Evolutionary conservation across 2,329 filamentous ascomycete genomes (phyloP).

Genomic region (Fusarium poae): DNA sequence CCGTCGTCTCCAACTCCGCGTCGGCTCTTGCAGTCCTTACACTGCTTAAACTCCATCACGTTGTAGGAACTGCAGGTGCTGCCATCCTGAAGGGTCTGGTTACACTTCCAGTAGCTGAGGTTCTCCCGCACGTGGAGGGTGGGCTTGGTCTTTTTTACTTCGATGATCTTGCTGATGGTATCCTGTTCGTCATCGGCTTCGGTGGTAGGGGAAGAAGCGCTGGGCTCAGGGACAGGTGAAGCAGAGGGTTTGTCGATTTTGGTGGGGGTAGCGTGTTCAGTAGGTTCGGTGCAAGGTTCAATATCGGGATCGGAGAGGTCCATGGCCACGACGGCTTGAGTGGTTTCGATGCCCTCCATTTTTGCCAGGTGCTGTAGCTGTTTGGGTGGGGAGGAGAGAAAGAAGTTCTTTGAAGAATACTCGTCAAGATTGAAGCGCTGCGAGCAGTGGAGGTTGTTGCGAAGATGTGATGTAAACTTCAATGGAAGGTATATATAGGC

Average conservation of each 20-base stretch:
- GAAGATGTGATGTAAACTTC: background rate
- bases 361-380: background rate
- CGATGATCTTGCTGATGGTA: conserved; percentile 6
- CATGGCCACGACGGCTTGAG: conserved; percentile 14
- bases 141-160: conserved; percentile 18
- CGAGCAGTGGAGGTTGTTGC: background rate
- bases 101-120: conserved; percentile 34
- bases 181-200: background rate
- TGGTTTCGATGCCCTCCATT: conserved; percentile 24
- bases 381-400: background rate
- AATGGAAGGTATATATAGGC: conserved; percentile 4
- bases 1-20: conserved; percentile 32
- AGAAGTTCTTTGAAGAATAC: background rate
- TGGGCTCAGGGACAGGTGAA: background rate
- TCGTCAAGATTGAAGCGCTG: background rate
- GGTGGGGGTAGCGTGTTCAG: background rate
- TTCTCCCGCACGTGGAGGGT: conserved; percentile 29
- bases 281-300: background rate
- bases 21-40: conserved; percentile 30
- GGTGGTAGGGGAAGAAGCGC: background rate
- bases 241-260: background rate
- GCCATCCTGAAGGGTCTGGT: conserved; percentile 22
- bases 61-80: conserved; percentile 27
- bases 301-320: conserved; percentile 13
- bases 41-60: conserved; percentile 25